Evolutionary conservation across 305 asterid genomes (phyloP).

Genomic region (Solanum hybrid): DNA sequence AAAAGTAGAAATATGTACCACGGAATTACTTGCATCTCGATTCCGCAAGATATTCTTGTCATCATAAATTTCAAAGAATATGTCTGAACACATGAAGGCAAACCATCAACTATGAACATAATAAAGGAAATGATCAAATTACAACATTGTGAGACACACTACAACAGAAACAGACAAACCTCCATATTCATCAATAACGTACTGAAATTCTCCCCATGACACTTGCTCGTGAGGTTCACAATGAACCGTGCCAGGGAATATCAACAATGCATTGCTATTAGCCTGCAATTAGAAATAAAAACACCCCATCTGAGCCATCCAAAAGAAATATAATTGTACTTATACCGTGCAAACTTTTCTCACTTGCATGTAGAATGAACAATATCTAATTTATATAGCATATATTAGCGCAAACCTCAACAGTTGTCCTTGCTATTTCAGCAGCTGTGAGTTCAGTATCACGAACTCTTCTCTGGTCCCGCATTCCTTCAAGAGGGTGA

Average conservation of each 20-base stretch:
- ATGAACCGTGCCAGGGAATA: constrained; percentile 58
- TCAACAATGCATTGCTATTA: constrained; percentile 44
- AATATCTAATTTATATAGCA: constrained; percentile 12
- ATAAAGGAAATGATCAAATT: not conserved
- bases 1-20: constrained; percentile 44
- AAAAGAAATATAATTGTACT: not conserved
- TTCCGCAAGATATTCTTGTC: constrained; percentile 59
- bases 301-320: constrained; percentile 10
- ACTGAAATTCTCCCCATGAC: constrained; percentile 67
- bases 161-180: constrained; percentile 30
- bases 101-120: not conserved
- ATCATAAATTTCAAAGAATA: constrained; percentile 57
- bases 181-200: constrained; percentile 64
- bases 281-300: constrained; percentile 36
- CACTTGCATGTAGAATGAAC: not conserved
- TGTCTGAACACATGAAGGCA: constrained; percentile 35
- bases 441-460: constrained; percentile 52
- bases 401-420: constrained; percentile 44
- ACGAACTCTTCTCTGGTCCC: constrained; percentile 34
- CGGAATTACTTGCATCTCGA: constrained; percentile 62
- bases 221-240: constrained; percentile 66
- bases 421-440: constrained; percentile 68
- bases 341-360: not conserved
- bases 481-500: constrained; percentile 80
- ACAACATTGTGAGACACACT: not conserved